Base-by-base conservation (phyloP, 257 asterid genomes). In the Rhazya stricta region DNA sequence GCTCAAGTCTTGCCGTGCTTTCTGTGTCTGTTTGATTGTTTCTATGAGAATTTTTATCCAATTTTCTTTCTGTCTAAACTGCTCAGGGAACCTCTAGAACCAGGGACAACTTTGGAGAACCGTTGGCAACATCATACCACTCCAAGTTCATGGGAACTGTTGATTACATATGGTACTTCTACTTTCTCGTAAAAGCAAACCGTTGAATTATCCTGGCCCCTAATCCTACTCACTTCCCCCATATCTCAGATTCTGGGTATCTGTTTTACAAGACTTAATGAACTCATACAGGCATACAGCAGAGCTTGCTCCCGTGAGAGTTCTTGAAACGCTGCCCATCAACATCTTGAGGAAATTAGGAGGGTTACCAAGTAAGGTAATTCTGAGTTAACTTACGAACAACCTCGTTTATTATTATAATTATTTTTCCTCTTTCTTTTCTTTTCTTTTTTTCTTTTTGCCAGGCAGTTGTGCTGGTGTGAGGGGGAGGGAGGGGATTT, bases 351-450 rank as follows among this genome's bases (percentile, higher is more conserved):
- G 82, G 74, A 85, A 83, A 80, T 87, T 83, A 37, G 81, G 98
- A 72, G 88, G 96, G 56, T 96, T 93, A 74, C 98, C 97, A 5
- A 84, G 85, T 76, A 84, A 88, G 96, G 97, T 90, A 84, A 67
- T 72, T 41, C 11, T 53, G 68, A 53, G 42, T 71, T 41, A 23
- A 25, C 75, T 75, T 67, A 0, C 43, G 30, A 7, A 32, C 45
- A 27, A 3, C 0, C 65, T 50, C n/a, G 1, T 19, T 1, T n/a
- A n/a, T n/a, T n/a, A n/a, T 12, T 27, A 11, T 13, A 41, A 23
- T n/a, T n/a, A n/a, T n/a, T 45, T 42, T 42, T 25, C 12, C 25
- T 12, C 13, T 60, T 23, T 42, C 5, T 62, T 8, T 12, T n/a
- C n/a, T 5, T 6, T 9, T 37, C 37, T 30, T 23, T 34, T 57